Conservation (phyloP, 225 moss, liverwort and hornwort genomes). For the Antitrichia curtipendula region DNA sequence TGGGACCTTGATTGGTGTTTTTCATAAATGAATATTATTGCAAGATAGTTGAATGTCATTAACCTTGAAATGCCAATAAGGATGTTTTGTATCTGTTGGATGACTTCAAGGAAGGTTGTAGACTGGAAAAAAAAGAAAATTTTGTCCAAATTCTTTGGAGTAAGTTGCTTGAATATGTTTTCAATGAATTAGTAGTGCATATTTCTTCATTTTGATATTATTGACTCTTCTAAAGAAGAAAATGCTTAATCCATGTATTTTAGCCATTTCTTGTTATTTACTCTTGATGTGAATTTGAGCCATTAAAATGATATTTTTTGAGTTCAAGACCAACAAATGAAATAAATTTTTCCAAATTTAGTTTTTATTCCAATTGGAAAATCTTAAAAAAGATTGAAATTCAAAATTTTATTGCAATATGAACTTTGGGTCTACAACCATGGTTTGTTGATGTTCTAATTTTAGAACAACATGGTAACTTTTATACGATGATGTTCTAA, state of each 20-base stretch:
- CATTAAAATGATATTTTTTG: too few species aligned
- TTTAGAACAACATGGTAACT: too few species aligned
- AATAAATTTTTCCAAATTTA: too few species aligned
- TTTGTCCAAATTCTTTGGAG: not conserved
- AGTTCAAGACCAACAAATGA: too few species aligned
- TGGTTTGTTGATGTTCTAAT: too few species aligned
- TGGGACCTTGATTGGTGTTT: not conserved
- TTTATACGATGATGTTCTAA: too few species aligned
- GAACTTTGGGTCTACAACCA: too few species aligned
- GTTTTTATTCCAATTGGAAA: too few species aligned
- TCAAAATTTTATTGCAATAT: too few species aligned
- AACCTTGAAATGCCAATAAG: rapidly evolving
- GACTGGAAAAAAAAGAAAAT: not conserved
- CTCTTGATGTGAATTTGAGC: not conserved
- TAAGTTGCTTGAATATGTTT: not conserved
- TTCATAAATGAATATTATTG: too few species aligned
- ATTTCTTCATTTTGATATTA: not conserved
- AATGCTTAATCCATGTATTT: not conserved
- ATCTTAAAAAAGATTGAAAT: too few species aligned
- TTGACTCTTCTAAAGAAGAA: not conserved
- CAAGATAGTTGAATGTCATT: too few species aligned
- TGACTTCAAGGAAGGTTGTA: not conserved
- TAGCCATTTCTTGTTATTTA: not conserved
- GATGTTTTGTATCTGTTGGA: not conserved
- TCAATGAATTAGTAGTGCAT: not conserved